A percentile compares a stretch with the other conserved stretches of the same genome.
Conservation (phyloP, 352 stramenopile species). For the Phytophthora aleatoria region DNA sequence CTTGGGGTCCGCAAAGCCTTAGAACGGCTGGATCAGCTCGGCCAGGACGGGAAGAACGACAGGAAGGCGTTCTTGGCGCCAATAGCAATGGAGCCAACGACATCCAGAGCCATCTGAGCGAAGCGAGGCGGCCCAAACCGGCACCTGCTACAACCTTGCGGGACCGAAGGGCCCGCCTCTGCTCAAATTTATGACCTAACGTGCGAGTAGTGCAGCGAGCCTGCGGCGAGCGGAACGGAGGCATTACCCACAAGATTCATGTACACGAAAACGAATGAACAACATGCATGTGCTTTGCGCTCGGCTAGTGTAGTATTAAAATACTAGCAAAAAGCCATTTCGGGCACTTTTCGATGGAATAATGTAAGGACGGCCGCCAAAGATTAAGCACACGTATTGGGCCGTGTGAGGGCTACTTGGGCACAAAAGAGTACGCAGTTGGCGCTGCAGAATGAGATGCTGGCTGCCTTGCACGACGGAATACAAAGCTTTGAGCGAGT, state of each 20-base stretch:
- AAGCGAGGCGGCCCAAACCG: no score
- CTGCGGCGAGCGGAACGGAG: no score
- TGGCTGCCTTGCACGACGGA: slow-evolving; percentile 39
- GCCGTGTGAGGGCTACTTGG: slow-evolving; percentile 29
- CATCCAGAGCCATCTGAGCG: slow-evolving; percentile 94
- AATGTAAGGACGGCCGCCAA: slow-evolving; percentile 30
- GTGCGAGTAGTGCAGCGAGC: no score
- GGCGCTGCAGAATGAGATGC: slow-evolving; percentile 50
- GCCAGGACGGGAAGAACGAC: slow-evolving; percentile 92
- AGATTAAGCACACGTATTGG: slow-evolving; percentile 85
- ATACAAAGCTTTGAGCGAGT: slow-evolving; percentile 40
- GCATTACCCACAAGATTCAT: no score
- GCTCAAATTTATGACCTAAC: no score
- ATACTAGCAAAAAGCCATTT: no score
- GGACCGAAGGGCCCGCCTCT: no score
- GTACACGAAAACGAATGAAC: no score
- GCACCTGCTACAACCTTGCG: no score
- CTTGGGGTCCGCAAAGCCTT: slow-evolving; percentile 92
- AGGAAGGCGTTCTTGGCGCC: slow-evolving; percentile 97
- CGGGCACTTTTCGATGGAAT: no score
- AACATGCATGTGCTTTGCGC: no score
- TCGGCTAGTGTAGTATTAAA: no score
- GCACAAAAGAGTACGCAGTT: slow-evolving; percentile 31
- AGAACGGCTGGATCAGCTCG: slow-evolving; percentile 89
- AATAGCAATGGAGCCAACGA: slow-evolving; percentile 95